Evolutionary conservation across 2,329 filamentous ascomycete genomes (phyloP).

Genomic region (Metarhizium humberi): DNA sequence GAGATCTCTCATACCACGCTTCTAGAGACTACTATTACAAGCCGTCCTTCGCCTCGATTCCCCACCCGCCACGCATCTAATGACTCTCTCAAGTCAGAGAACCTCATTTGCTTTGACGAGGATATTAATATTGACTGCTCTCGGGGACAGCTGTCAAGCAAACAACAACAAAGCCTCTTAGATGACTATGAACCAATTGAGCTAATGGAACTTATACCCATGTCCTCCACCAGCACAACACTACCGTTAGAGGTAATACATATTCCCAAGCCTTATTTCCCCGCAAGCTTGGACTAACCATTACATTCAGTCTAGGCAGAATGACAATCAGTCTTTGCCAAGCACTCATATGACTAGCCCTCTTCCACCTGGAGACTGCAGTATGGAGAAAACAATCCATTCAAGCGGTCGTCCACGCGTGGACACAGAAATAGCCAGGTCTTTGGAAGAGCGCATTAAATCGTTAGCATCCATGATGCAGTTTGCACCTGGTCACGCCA

Average conservation of each 20-base stretch:
- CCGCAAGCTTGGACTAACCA: background rate
- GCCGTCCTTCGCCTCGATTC: conserved; percentile 3
- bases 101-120: conserved; percentile 1
- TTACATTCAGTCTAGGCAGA: background rate
- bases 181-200: background rate
- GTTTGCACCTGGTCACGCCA: conserved; percentile 14
- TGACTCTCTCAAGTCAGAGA: background rate
- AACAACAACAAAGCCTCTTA: background rate
- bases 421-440: background rate
- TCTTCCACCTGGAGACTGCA: background rate
- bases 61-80: background rate
- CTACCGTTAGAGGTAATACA: background rate
- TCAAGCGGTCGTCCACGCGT: background rate
- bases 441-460: conserved; percentile 6
- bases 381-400: background rate
- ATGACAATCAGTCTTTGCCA: background rate
- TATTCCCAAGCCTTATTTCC: background rate
- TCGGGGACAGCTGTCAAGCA: background rate
- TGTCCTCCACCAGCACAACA: background rate
- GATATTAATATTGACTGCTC: no score
- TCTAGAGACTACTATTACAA: background rate
- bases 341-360: background rate
- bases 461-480: conserved; percentile 12
- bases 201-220: background rate
- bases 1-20: background rate